phyloP scores from a whole-genome alignment of 257 asterid genomes.

The Echium plantagineum region DNA sequence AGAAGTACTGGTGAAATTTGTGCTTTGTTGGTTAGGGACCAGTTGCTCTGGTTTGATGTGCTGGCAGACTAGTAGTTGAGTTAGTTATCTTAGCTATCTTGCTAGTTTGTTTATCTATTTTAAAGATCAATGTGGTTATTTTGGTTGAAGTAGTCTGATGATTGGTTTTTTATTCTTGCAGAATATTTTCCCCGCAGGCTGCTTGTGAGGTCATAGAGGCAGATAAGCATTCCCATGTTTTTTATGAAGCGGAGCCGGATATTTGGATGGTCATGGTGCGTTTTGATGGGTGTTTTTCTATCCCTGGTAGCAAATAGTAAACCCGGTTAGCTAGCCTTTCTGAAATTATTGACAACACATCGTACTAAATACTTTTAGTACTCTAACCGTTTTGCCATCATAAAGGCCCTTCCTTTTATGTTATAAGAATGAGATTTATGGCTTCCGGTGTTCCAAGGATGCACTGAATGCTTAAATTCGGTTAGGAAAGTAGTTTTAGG shows the following conservation, averaged over 20 bases:
- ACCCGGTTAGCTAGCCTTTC: not conserved
- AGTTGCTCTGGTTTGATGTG: not conserved
- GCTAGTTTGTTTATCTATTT: no score
- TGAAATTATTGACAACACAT: not conserved
- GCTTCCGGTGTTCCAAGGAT: not conserved
- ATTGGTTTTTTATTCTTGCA: slow-evolving; percentile 20
- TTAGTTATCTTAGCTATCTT: no score
- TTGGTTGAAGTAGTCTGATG: not conserved
- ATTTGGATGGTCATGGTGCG: slow-evolving; percentile 99
- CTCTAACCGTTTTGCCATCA: not conserved
- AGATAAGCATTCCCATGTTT: slow-evolving; percentile 87
- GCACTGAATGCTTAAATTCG: not conserved
- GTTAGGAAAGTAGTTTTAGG: no score
- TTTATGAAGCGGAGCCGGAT: slow-evolving; percentile 91
- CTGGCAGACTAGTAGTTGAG: not conserved
- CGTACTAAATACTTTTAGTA: not conserved
- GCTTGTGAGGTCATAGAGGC: slow-evolving; percentile 96
- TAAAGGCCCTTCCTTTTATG: not conserved
- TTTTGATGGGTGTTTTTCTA: not conserved
- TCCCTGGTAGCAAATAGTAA: not conserved
- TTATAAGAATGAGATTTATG: no score
- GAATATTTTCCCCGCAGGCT: slow-evolving; percentile 90
- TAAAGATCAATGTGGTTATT: not conserved
- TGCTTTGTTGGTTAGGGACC: no score
- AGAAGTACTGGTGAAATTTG: no score